phyloP scores from a whole-genome alignment of 768 basidiomycete genomes.

The Amanita jacksonii region DNA sequence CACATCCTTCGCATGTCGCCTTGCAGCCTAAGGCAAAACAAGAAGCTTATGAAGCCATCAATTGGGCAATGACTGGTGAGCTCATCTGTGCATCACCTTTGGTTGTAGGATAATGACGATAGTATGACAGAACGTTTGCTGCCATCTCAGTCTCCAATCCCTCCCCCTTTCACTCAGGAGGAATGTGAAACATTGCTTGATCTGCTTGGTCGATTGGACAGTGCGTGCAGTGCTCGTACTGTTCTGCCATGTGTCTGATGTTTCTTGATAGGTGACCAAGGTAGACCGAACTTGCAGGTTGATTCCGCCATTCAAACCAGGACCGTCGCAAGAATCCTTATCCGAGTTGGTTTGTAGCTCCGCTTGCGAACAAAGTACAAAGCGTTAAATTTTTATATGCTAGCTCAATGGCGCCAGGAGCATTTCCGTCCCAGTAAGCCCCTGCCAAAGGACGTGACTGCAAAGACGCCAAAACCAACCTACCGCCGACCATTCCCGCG shows the following conservation, averaged over 20 bases:
- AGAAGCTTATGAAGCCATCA: slow-evolving; percentile 69
- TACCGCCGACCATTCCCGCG: slow-evolving; percentile 35
- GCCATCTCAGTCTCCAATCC: slow-evolving; percentile 42
- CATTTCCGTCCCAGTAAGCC: slow-evolving; percentile 63
- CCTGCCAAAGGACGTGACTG: slow-evolving; percentile 42
- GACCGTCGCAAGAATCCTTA: slow-evolving; percentile 56
- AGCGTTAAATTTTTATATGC: background rate
- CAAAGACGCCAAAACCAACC: slow-evolving; percentile 17
- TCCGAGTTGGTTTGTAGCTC: slow-evolving; percentile 49
- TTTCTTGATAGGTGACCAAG: background rate
- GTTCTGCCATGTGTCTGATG: background rate
- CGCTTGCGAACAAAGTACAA: background rate
- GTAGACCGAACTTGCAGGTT: slow-evolving; percentile 13
- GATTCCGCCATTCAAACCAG: slow-evolving; percentile 42
- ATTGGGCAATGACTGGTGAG: slow-evolving; percentile 72
- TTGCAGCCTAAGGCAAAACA: slow-evolving; percentile 45
- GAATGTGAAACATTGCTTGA: slow-evolving; percentile 70
- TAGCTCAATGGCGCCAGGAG: slow-evolving; percentile 62
- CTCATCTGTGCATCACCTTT: background rate
- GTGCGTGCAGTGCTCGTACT: no score
- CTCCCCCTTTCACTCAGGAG: slow-evolving; percentile 63
- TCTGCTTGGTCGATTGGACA: slow-evolving; percentile 28
- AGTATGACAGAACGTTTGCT: slow-evolving; percentile 50
- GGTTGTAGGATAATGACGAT: background rate
- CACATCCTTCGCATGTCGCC: slow-evolving; percentile 63